A percentile compares a stretch with the other conserved stretches of the same genome.
phyloP scores from a whole-genome alignment of 2,329 filamentous ascomycete species.

The Ceratocystis albifundus region DNA sequence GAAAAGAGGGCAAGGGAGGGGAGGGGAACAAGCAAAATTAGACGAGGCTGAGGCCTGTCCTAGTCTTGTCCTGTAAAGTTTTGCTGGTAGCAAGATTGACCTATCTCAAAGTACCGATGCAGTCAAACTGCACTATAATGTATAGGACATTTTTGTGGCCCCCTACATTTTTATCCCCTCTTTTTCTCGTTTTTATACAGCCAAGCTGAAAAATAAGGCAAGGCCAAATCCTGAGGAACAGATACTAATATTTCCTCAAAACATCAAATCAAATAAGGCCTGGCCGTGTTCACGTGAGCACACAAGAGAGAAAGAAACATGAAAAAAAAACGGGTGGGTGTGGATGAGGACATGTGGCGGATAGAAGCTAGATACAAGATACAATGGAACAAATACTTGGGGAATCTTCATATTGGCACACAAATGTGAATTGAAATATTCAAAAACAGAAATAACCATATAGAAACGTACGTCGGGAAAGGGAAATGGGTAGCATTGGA shows the following conservation, averaged over 20 bases:
- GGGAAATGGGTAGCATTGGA: too few species aligned
- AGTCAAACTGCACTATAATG: not conserved
- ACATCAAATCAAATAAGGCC: not conserved
- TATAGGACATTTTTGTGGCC: not conserved
- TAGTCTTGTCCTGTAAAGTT: not conserved
- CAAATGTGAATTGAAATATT: too few species aligned
- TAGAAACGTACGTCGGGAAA: too few species aligned
- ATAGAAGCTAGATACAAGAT: too few species aligned
- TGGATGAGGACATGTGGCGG: not conserved
- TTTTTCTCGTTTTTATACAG: not conserved
- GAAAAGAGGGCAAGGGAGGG: not conserved
- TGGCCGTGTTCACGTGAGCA: not conserved
- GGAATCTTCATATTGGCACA: too few species aligned
- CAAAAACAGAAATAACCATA: too few species aligned
- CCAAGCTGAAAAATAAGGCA: not conserved
- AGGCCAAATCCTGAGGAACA: not conserved
- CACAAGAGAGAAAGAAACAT: not conserved
- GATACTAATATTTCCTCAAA: not conserved
- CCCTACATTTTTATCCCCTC: not conserved
- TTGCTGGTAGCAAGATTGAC: not conserved
- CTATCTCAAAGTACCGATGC: not conserved
- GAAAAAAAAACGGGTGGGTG: not conserved
- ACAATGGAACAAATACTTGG: too few species aligned
- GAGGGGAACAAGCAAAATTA: slow-evolving; percentile 9
- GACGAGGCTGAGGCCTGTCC: not conserved